Evolutionary conservation across 257 asterid genomes (phyloP), one percentile per base, ranked within the genome.

Genomic region (Cruciata laevipes): DNA sequence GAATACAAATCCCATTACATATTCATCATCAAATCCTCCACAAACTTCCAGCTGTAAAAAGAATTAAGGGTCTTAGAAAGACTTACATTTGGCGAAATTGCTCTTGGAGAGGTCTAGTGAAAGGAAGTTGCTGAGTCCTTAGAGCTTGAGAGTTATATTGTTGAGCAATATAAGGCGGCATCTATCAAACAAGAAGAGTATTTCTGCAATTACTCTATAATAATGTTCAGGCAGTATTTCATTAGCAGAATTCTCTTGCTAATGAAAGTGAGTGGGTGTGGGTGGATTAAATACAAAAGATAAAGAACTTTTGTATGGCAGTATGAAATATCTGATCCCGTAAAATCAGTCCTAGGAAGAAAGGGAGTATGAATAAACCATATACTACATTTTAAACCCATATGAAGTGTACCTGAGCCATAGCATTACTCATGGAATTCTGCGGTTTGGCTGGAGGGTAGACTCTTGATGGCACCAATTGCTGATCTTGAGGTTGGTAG

Each of bases 71-170:
- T 66, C 71, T 60, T 52, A 21, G 61, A 69, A 79, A 70, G 56
- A 78, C 96, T 82, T 80, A 93, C 98, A 78, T 71, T 79, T 73
- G 77, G 64, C 73, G 82, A 65, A 83, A 81, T 75, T 82, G 85
- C 62, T 74, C 90, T 63, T 76, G 77, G 30, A 74, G 79, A 3
- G 90, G 89, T 75, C 77, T 86, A 70, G 80, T 71, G 76, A 75
- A 69, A 14, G 77, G 70, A 68, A 71, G 75, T 40, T 66, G 75
- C 32, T 63, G 77, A 68, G 79, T 66, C 71, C 69, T 86, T 42
- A 73, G 72, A 66, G 69, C 85, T 72, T 82, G 85, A 79, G 79
- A 69, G 72, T 68, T 82, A 77, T 55, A 74, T 69, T 73, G 66
- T 69, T 70, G 80, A 70, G 86, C 63, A 72, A 73, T 79, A 52